phyloP scores from a whole-genome alignment of 2,329 filamentous ascomycete species.

The Domatiomyces globalis region DNA sequence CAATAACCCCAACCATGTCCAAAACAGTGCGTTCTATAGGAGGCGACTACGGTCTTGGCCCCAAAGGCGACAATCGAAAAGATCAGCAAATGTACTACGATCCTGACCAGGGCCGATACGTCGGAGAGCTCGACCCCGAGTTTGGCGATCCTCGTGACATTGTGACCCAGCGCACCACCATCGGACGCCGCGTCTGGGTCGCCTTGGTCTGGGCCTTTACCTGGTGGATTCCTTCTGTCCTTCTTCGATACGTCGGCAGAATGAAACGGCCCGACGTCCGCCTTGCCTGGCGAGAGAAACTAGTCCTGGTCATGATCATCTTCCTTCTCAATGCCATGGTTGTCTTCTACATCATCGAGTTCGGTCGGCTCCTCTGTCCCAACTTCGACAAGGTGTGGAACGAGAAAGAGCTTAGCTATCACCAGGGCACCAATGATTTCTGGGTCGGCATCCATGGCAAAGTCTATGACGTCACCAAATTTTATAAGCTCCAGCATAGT shows the following conservation, averaged over 20 bases:
- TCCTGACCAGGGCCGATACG: conserved; percentile 49
- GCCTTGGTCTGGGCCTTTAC: conserved; percentile 71
- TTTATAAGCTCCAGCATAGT: conserved; percentile 74
- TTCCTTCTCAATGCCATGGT: conserved; percentile 64
- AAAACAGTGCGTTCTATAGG: conserved; percentile 41
- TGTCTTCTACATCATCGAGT: conserved; percentile 82
- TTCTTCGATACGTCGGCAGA: conserved; percentile 66
- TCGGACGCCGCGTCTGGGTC: conserved; percentile 63
- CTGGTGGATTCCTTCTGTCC: conserved; percentile 84
- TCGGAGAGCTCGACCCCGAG: conserved; percentile 60
- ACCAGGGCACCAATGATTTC: conserved; percentile 61
- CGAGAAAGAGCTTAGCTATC: conserved; percentile 50
- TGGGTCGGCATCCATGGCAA: conserved; percentile 77
- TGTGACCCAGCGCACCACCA: conserved; percentile 51
- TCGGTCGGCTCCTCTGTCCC: conserved; percentile 75
- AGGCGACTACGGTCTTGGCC: conserved; percentile 81
- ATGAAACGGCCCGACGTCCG: conserved; percentile 97
- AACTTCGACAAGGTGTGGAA: conserved; percentile 86
- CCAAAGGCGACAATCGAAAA: conserved; percentile 66
- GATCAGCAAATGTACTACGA: conserved; percentile 60
- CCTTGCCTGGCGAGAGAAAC: conserved; percentile 92
- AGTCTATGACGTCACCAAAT: conserved; percentile 85
- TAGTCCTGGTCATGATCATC: conserved; percentile 71
- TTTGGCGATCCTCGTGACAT: conserved; percentile 63
- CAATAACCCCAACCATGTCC: conserved; percentile 46